These are phyloP conservation scores for Trichoderma polysporum DNA, from an alignment of 2,329 filamentous ascomycete genomes.

Conservation along the genomic window DNA sequence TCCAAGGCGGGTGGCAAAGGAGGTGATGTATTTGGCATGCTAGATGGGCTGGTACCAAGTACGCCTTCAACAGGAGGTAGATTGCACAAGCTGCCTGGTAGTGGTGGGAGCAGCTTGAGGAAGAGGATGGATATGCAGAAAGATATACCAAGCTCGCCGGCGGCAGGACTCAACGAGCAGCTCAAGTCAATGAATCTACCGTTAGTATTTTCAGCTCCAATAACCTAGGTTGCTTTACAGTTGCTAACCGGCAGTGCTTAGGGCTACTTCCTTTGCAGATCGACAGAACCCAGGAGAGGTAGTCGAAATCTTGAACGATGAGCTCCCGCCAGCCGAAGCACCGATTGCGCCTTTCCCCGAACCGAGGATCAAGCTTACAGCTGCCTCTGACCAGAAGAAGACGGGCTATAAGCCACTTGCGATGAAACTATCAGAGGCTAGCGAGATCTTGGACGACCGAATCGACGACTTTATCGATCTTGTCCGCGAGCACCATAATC, in stretches of 20 bases:
- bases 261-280: slow-evolving; percentile 60
- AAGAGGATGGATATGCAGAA: slow-evolving; percentile 35
- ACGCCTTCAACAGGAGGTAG: slow-evolving; percentile 51
- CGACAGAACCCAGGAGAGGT: slow-evolving; percentile 78
- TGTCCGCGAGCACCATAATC: slow-evolving; percentile 69
- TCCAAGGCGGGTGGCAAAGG: slow-evolving; percentile 45
- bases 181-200: slow-evolving; percentile 34
- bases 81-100: slow-evolving; percentile 36
- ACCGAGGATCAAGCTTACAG: slow-evolving; percentile 77
- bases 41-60: slow-evolving; percentile 68
- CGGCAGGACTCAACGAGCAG: slow-evolving; percentile 35
- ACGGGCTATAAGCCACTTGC: slow-evolving; percentile 88
- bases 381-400: slow-evolving; percentile 86
- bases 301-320: slow-evolving; percentile 77
- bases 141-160: slow-evolving; percentile 35
- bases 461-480: slow-evolving; percentile 86
- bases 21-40: slow-evolving; percentile 80
- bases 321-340: slow-evolving; percentile 65
- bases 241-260: slow-evolving; percentile 17
- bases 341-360: slow-evolving; percentile 72
- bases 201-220: slow-evolving; percentile 26
- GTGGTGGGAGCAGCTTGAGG: slow-evolving; percentile 34
- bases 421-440: slow-evolving; percentile 91
- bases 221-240: background rate
- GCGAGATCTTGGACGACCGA: slow-evolving; percentile 89